These are phyloP conservation scores for Colletotrichum navitas DNA, from an alignment of 2,329 filamentous ascomycete species.

Conservation along the genomic window DNA sequence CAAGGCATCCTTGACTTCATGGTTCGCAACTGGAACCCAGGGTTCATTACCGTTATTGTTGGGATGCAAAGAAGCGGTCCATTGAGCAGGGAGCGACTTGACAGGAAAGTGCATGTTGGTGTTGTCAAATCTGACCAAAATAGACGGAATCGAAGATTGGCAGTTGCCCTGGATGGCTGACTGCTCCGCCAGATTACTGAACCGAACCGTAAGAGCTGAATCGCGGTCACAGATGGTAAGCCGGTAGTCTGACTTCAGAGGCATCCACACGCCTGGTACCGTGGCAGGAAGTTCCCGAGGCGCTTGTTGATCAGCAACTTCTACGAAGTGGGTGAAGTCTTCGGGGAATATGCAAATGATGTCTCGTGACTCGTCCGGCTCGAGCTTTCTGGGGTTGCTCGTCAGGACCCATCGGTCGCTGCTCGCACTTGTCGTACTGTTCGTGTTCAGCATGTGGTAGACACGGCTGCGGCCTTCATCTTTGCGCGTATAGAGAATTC, in stretches of 20 bases:
- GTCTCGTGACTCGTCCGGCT: constrained; percentile 15
- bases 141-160: not conserved
- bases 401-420: constrained; percentile 34
- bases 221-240: constrained; percentile 3
- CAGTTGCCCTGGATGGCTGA: not conserved
- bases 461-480: not conserved
- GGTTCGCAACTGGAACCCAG: constrained; percentile 17
- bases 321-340: constrained; percentile 5
- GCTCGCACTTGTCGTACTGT: not conserved
- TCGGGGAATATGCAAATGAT: constrained; percentile 6
- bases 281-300: not conserved
- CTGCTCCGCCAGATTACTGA: constrained; percentile 9
- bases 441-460: constrained; percentile 22
- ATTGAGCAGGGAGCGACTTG: constrained; percentile 21
- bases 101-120: constrained; percentile 18
- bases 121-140: not conserved
- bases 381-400: constrained; percentile 21
- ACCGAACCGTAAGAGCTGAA: not conserved
- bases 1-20: constrained; percentile 32
- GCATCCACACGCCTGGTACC: constrained; percentile 19
- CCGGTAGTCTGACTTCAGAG: not conserved
- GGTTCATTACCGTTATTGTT: not conserved
- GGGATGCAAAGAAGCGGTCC: not conserved
- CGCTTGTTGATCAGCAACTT: too few species aligned
- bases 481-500: constrained; percentile 23